Conservation (phyloP, 116 monocot genomes). For the Trichopus zeylanicus region DNA sequence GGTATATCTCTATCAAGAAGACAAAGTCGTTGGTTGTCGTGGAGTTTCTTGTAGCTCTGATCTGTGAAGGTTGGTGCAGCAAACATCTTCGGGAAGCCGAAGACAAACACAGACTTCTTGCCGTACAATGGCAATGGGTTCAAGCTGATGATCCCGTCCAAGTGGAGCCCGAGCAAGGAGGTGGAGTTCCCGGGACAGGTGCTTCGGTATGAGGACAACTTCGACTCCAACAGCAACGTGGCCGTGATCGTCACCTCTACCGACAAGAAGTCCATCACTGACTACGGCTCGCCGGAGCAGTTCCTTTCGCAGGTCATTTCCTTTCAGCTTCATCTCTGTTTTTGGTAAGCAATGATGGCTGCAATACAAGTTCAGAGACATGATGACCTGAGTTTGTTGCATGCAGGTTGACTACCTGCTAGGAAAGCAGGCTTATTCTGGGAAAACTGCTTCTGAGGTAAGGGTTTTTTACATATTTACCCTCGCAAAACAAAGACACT, state of each 20-base stretch:
- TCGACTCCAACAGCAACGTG: slow-evolving; percentile 65
- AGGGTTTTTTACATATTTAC: no score
- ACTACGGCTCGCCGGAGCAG: slow-evolving; percentile 66
- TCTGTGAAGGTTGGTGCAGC: slow-evolving; percentile 30
- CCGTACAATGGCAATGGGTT: slow-evolving; percentile 52
- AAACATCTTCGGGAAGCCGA: slow-evolving; percentile 90
- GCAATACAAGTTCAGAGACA: no score
- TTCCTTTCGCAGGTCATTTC: slow-evolving; percentile 75
- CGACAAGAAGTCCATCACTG: slow-evolving; percentile 70
- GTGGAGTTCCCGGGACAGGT: slow-evolving; percentile 84
- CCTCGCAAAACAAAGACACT: no score
- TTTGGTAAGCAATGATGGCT: no score
- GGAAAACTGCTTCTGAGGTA: slow-evolving; percentile 83
- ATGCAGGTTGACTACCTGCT: slow-evolving; percentile 75
- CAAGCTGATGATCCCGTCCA: slow-evolving; percentile 69
- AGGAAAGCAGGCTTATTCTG: slow-evolving; percentile 66
- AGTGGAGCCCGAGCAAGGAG: slow-evolving; percentile 97
- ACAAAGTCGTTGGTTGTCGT: no score
- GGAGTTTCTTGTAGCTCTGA: no score
- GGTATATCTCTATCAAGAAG: slow-evolving; percentile 26
- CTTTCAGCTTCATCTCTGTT: no score
- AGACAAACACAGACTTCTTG: slow-evolving; percentile 71
- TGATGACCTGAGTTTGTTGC: background rate
- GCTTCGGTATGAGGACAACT: slow-evolving; percentile 85
- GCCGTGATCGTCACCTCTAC: slow-evolving; percentile 52